Conservation (phyloP, 345 rosid genomes). For the Populus deltoides region DNA sequence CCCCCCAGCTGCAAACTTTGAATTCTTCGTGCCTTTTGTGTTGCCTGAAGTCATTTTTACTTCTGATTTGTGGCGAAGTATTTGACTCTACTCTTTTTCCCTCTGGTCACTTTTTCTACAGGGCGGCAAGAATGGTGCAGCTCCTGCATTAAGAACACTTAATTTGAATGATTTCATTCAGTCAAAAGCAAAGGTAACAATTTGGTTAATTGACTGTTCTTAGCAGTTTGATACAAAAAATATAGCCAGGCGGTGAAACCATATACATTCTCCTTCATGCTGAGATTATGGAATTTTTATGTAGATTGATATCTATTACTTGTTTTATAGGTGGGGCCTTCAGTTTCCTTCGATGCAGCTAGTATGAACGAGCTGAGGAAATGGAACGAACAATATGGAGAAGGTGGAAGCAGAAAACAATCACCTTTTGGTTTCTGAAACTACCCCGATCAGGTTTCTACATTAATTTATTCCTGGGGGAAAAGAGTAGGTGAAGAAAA, state of each 20-base stretch:
- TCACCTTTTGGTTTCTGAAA: slow-evolving; percentile 81
- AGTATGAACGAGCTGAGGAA: slow-evolving; percentile 95
- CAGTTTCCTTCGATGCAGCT: slow-evolving; percentile 78
- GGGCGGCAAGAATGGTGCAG: slow-evolving; percentile 38
- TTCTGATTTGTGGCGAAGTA: neutral
- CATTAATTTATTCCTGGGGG: neutral
- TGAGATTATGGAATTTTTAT: neutral
- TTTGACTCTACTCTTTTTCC: neutral
- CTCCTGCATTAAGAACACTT: slow-evolving; percentile 58
- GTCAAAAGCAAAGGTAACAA: slow-evolving; percentile 80
- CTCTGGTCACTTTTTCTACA: slow-evolving; percentile 20
- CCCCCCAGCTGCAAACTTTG: neutral
- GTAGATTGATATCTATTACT: neutral
- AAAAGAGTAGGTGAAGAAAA: neutral
- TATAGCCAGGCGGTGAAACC: neutral
- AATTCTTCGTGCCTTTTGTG: neutral
- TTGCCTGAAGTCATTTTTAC: neutral
- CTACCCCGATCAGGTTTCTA: neutral
- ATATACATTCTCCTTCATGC: neutral
- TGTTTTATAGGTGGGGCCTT: slow-evolving; percentile 74
- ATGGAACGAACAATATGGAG: slow-evolving; percentile 99
- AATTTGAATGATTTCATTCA: slow-evolving; percentile 72
- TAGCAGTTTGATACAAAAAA: neutral
- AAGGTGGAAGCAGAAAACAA: slow-evolving; percentile 83
- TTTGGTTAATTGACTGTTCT: neutral